These are phyloP conservation scores for Lomentospora prolificans DNA, from an alignment of 2,329 filamentous ascomycete genomes.

Conservation along the genomic window DNA sequence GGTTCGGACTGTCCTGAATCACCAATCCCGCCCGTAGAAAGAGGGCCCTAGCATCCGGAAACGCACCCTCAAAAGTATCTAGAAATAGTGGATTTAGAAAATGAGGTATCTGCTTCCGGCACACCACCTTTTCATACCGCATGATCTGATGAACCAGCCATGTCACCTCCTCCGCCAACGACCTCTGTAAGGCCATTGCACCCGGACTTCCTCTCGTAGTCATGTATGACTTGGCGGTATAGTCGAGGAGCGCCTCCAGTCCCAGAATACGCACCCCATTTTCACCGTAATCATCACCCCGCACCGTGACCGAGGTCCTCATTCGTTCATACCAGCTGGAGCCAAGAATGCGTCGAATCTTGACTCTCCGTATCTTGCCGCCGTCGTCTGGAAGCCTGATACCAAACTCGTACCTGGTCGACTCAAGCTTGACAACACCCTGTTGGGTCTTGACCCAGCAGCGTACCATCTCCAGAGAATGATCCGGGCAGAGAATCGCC, in stretches of 20 bases:
- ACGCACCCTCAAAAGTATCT: slow-evolving; percentile 1
- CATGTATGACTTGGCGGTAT: not conserved
- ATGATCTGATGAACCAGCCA: slow-evolving; percentile 3
- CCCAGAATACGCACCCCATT: not conserved
- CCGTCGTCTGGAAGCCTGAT: not conserved
- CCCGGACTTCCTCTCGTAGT: not conserved
- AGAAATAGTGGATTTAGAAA: not conserved
- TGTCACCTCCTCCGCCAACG: not conserved
- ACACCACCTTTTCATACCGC: not conserved
- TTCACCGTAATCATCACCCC: not conserved
- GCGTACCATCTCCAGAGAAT: slow-evolving; percentile 24
- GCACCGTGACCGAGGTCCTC: not conserved
- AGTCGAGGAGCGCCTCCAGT: not conserved
- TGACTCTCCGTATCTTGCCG: not conserved
- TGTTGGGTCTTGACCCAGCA: slow-evolving; percentile 27
- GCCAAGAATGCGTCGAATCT: not conserved
- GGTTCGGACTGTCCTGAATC: not conserved
- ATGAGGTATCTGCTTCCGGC: not conserved
- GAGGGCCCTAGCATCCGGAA: not conserved
- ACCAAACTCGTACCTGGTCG: not conserved
- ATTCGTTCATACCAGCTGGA: not conserved
- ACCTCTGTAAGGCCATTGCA: not conserved
- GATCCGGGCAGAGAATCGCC: slow-evolving; percentile 29
- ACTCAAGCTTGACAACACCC: not conserved
- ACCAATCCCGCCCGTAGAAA: not conserved